phyloP scores from a whole-genome alignment of 371 early-diverging fungal species.

The Mycotypha africana region DNA sequence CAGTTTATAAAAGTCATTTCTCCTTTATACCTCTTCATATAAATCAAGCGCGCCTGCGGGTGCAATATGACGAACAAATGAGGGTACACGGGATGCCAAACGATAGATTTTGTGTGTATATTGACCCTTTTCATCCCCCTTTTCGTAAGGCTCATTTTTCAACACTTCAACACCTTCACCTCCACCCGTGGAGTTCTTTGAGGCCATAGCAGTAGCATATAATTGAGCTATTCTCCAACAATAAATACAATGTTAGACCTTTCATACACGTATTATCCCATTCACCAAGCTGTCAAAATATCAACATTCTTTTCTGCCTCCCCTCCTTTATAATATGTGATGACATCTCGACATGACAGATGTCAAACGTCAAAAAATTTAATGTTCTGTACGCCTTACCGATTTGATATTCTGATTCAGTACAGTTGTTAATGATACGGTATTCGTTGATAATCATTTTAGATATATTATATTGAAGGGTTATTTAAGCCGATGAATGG shows the following conservation, averaged over 20 bases:
- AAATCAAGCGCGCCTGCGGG: slow-evolving; percentile 60
- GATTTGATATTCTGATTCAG: slow-evolving; percentile 62
- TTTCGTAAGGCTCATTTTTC: slow-evolving; percentile 67
- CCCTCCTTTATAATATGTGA: background rate
- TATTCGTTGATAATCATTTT: slow-evolving; percentile 63
- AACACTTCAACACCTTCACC: slow-evolving; percentile 73
- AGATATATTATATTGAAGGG: no score
- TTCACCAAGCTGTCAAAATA: background rate
- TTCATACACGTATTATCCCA: no score
- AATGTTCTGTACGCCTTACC: slow-evolving; percentile 8
- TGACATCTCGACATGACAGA: background rate
- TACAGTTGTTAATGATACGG: slow-evolving; percentile 65
- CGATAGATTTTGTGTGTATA: slow-evolving; percentile 70
- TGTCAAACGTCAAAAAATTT: background rate
- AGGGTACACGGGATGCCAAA: slow-evolving; percentile 52
- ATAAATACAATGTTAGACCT: no score
- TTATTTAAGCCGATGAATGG: no score
- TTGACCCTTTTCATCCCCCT: slow-evolving; percentile 58
- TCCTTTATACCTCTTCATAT: slow-evolving; percentile 49
- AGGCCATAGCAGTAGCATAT: slow-evolving; percentile 66
- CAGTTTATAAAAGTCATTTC: no score
- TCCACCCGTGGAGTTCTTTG: slow-evolving; percentile 61
- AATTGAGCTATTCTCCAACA: slow-evolving; percentile 52
- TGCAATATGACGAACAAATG: slow-evolving; percentile 45
- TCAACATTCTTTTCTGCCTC: no score